phyloP scores from a whole-genome alignment of 164 flowering plant genomes.

The Nelumbo lutea region DNA sequence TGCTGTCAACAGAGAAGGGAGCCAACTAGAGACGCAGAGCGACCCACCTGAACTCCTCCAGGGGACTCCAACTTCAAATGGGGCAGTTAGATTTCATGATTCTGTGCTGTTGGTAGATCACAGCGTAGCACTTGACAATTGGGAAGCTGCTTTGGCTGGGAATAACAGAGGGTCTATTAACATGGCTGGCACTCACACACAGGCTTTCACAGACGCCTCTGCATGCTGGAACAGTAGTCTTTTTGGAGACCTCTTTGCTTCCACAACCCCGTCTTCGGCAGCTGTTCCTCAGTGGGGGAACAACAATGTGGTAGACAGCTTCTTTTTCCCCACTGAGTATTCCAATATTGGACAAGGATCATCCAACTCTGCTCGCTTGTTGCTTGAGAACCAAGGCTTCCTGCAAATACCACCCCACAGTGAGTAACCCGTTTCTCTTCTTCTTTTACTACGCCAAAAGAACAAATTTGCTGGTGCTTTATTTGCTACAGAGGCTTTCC shows the following conservation, averaged over 20 bases:
- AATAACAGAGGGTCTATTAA: not conserved
- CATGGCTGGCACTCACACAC: not conserved
- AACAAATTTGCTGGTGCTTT: no score
- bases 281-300: not conserved
- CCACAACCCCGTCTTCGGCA: not conserved
- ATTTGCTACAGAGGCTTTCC: not conserved
- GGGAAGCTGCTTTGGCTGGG: slow-evolving; percentile 12
- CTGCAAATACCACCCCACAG: no score
- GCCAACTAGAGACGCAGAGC: not conserved
- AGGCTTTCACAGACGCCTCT: not conserved
- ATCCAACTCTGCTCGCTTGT: not conserved
- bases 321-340: not conserved
- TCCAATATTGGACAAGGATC: not conserved
- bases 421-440: no score
- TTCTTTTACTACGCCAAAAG: no score
- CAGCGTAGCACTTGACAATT: slow-evolving; percentile 1
- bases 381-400: slow-evolving; percentile 3
- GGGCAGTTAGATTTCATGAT: not conserved
- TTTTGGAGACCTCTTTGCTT: slow-evolving; percentile 4
- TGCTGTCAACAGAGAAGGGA: slow-evolving; percentile 2
- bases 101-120: slow-evolving; percentile 2
- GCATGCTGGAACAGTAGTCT: slow-evolving; percentile 7
- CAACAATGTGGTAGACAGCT: not conserved
- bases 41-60: slow-evolving; percentile 1
- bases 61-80: slow-evolving; percentile 1